Evolutionary conservation across 139 green algal genomes (phyloP).

Genomic region (Coelastrella sp.): DNA sequence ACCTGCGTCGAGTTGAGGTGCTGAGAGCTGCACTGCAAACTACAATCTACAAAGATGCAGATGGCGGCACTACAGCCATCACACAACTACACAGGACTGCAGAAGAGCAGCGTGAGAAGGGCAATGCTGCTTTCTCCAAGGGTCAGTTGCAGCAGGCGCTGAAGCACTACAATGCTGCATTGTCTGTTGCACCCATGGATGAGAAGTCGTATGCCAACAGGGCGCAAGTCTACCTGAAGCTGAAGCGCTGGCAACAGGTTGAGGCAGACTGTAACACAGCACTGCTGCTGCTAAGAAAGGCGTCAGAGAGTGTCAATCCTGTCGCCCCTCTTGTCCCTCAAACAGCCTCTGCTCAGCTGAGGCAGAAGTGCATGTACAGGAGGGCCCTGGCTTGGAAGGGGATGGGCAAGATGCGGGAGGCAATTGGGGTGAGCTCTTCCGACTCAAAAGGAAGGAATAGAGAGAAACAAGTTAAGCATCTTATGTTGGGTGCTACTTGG

Average conservation of each 20-base stretch:
- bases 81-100: not conserved
- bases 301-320: not conserved
- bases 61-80: not conserved
- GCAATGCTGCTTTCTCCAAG: not conserved
- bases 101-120: not conserved
- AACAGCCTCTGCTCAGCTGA: not conserved
- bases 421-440: slow-evolving; percentile 10
- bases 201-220: slow-evolving; percentile 16
- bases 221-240: slow-evolving; percentile 26
- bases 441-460: no score
- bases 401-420: slow-evolving; percentile 16
- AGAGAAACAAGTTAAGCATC: no score
- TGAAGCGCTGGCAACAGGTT: slow-evolving; percentile 4
- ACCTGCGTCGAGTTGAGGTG: not conserved
- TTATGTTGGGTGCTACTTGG: no score
- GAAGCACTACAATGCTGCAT: slow-evolving; percentile 27
- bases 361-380: not conserved
- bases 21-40: not conserved
- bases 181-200: not conserved
- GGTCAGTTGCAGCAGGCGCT: slow-evolving; percentile 20
- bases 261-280: slow-evolving; percentile 1
- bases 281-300: slow-evolving; percentile 13
- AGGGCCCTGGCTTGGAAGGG: slow-evolving; percentile 12
- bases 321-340: no score
- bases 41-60: not conserved